Conservation (phyloP, 2,329 filamentous ascomycete species). For the Paraphoma sp. region DNA sequence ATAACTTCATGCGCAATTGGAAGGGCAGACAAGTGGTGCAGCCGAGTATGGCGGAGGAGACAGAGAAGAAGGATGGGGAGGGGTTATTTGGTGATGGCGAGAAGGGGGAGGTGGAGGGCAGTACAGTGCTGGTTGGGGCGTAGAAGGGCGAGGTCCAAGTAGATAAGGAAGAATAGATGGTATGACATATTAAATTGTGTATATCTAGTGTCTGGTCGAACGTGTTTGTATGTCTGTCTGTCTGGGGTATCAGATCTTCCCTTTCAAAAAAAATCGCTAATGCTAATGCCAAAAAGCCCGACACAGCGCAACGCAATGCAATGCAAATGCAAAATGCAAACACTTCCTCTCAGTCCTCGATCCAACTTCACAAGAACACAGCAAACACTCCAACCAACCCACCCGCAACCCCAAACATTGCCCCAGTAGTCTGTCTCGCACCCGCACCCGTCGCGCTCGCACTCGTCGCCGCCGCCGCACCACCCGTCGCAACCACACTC, state of each 20-base stretch:
- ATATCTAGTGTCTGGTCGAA: background rate
- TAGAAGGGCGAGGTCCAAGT: background rate
- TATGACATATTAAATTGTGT: background rate
- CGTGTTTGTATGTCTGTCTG: too few relatives aligned
- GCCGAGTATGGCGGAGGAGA: constrained; percentile 32
- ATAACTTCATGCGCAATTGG: constrained; percentile 43
- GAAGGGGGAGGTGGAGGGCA: background rate
- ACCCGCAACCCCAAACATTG: constrained; percentile 6
- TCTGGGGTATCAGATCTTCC: background rate
- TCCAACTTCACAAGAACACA: constrained; percentile 4
- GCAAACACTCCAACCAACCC: constrained; percentile 7
- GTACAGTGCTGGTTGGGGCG: constrained; percentile 1
- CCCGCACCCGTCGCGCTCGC: constrained; percentile 6
- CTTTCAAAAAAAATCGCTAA: background rate
- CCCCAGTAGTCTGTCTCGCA: constrained; percentile 1
- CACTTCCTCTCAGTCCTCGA: background rate
- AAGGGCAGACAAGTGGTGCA: constrained; percentile 48
- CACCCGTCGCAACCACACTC: background rate
- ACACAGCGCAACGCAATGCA: background rate
- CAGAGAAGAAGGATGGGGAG: constrained; percentile 27
- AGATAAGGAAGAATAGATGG: background rate
- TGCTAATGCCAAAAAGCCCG: background rate
- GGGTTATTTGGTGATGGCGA: constrained; percentile 31
- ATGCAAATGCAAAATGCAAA: background rate
- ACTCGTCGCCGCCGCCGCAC: background rate